Evolutionary conservation across 1,284 basidiomycete species (phyloP), one percentile per base, ranked within the genome.

Genomic region (Ganoderma boninense): DNA sequence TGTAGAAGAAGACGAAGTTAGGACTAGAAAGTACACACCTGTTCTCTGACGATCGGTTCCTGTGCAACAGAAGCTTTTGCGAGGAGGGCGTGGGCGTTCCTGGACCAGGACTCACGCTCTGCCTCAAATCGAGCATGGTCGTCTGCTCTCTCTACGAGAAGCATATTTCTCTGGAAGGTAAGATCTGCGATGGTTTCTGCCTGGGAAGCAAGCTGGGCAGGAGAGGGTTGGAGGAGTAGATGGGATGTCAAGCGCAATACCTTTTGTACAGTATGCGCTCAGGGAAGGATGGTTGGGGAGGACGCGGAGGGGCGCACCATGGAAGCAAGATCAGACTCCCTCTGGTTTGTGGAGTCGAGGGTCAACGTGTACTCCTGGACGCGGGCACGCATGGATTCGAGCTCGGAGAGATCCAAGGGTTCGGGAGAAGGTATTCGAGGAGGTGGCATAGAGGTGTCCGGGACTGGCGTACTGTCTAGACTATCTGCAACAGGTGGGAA

Each of bases 31-130:
- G 14, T 49, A 66, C 64, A 57, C 62, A 72, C 66, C 65, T 89
- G 84, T 66, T 87, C 83, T 71, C 80, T 84, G 1, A 80, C 78
- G 14, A 77, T 65, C 11, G 75, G 76, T 20, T 79, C 76, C 42
- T 72, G 71, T 29, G 81, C 82, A 64, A 82, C 85, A 65, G 82
- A 81, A 56, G 84, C 82, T 67, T 87, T 87, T 1, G 81, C 78
- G 66, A 91, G 82, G 54, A 93, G 82, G 7, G 90, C 90, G 70
- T 93, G 91, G 0, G 88, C 86, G 69, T 86, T 87, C 66, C 91
- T 83, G 16, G 84, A 85, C 87, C 89, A 93, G 4, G 85, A 82
- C 8, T 87, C 87, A 71, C 85, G 84, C 76, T 92, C 91, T 0
- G 87, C 85, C 44, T 86, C 80, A 69, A 89, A 91, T 52, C 86